These are phyloP conservation scores for Trametes cinnabarina DNA, from an alignment of 768 basidiomycete genomes.

Conservation along the genomic window DNA sequence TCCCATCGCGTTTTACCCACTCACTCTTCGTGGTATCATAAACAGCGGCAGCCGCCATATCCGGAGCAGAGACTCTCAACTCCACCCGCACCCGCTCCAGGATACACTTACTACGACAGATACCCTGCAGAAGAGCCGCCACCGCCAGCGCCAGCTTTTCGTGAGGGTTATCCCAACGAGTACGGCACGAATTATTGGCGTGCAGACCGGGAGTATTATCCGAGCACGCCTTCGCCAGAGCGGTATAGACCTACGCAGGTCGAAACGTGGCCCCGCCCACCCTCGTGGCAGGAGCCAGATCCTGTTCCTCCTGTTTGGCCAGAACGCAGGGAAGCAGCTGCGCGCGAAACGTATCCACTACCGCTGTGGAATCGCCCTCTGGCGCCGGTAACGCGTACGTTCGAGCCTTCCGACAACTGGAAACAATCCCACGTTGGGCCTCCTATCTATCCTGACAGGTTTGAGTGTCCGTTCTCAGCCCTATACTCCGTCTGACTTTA, in stretches of 20 bases:
- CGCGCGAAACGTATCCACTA: background rate
- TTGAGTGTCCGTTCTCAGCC: background rate
- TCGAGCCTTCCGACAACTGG: constrained; percentile 75
- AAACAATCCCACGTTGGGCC: constrained; percentile 54
- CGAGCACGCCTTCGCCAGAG: constrained; percentile 54
- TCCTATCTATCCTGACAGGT: background rate
- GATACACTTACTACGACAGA: constrained; percentile 47
- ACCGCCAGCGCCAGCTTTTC: constrained; percentile 31
- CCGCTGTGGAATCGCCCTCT: constrained; percentile 32
- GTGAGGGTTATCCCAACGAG: constrained; percentile 38
- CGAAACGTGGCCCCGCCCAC: constrained; percentile 47
- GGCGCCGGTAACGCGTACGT: constrained; percentile 50
- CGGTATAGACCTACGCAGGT: constrained; percentile 43
- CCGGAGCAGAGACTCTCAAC: constrained; percentile 40
- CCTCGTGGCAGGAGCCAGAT: constrained; percentile 41
- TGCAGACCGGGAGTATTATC: constrained; percentile 34
- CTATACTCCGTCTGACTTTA: background rate
- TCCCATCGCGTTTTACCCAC: constrained; percentile 9
- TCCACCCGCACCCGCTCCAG: constrained; percentile 47
- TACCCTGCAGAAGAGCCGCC: constrained; percentile 38
- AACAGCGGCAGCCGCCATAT: constrained; percentile 21
- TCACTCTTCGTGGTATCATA: constrained; percentile 11
- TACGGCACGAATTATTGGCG: constrained; percentile 37
- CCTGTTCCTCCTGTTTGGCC: constrained; percentile 33
- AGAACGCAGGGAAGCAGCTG: constrained; percentile 40